These are phyloP conservation scores for Handroanthus guayacan DNA, from an alignment of 257 asterid genomes.

Conservation along the genomic window DNA sequence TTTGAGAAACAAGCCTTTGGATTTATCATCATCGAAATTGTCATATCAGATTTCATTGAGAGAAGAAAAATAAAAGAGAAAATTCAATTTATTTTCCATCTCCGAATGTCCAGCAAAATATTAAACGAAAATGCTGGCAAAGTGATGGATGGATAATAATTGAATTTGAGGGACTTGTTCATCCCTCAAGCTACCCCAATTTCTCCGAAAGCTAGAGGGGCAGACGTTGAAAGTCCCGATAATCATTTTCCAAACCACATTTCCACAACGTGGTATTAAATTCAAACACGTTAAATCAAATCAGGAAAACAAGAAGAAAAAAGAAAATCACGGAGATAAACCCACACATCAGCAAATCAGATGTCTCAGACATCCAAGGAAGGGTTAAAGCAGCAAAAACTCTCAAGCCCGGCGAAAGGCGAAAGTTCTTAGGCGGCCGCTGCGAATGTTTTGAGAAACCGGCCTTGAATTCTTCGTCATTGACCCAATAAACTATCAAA, in stretches of 20 bases:
- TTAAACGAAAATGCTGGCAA: conserved; percentile 42
- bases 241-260: background rate
- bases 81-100: conserved; percentile 38
- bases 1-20: conserved; percentile 77
- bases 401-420: conserved; percentile 69
- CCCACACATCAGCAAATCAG: background rate
- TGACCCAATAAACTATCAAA: conserved; percentile 11
- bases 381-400: conserved; percentile 56
- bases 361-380: conserved; percentile 69
- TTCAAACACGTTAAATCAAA: background rate
- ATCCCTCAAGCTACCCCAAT: conserved; percentile 46
- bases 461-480: conserved; percentile 56
- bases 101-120: conserved; percentile 50
- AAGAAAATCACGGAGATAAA: background rate
- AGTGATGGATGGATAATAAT: conserved; percentile 49
- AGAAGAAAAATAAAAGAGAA: background rate
- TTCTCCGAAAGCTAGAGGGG: conserved; percentile 35
- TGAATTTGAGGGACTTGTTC: conserved; percentile 47
- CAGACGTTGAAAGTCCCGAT: conserved; percentile 39
- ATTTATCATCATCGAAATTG: conserved; percentile 50
- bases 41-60: background rate
- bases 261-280: background rate
- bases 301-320: too few species aligned
- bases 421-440: conserved; percentile 68
- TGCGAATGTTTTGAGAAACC: conserved; percentile 74